Evolutionary conservation across 441 rosid genomes (phyloP).

Genomic region (Gossypium aridum): DNA sequence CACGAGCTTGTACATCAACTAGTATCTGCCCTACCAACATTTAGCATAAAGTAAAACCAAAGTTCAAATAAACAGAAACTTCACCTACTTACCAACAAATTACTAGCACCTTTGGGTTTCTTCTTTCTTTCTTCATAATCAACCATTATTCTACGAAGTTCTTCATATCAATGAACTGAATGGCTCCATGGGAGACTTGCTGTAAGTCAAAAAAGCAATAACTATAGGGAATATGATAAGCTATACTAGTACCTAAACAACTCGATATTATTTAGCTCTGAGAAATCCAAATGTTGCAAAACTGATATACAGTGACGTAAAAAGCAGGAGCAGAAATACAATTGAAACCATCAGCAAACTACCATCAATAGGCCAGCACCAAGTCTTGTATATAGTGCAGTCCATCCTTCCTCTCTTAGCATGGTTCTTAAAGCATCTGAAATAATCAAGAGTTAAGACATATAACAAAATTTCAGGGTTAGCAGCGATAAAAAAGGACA

Average conservation of each 20-base stretch:
- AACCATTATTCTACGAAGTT: slow-evolving; percentile 60
- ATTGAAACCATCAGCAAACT: slow-evolving; percentile 24
- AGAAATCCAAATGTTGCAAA: background rate
- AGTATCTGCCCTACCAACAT: background rate
- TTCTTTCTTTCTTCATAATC: slow-evolving; percentile 38
- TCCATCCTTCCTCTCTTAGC: slow-evolving; percentile 85
- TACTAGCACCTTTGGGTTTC: slow-evolving; percentile 24
- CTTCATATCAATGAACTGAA: slow-evolving; percentile 93
- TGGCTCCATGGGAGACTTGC: slow-evolving; percentile 96
- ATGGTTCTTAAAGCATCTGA: slow-evolving; percentile 87
- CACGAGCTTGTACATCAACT: background rate
- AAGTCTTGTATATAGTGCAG: slow-evolving; percentile 77
- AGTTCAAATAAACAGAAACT: slow-evolving; percentile 5
- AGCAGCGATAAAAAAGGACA: background rate
- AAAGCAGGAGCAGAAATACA: background rate
- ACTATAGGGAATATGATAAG: slow-evolving; percentile 6
- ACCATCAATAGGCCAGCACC: slow-evolving; percentile 80
- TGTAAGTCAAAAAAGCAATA: slow-evolving; percentile 31
- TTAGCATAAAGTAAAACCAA: background rate
- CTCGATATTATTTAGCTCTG: background rate
- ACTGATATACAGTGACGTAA: background rate
- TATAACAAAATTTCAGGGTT: slow-evolving; percentile 8
- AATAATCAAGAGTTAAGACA: slow-evolving; percentile 15
- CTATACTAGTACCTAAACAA: background rate
- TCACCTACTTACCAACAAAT: slow-evolving; percentile 46